phyloP scores from a whole-genome alignment of 148 eudicot genomes.

The Rhododendron griersonianum region DNA sequence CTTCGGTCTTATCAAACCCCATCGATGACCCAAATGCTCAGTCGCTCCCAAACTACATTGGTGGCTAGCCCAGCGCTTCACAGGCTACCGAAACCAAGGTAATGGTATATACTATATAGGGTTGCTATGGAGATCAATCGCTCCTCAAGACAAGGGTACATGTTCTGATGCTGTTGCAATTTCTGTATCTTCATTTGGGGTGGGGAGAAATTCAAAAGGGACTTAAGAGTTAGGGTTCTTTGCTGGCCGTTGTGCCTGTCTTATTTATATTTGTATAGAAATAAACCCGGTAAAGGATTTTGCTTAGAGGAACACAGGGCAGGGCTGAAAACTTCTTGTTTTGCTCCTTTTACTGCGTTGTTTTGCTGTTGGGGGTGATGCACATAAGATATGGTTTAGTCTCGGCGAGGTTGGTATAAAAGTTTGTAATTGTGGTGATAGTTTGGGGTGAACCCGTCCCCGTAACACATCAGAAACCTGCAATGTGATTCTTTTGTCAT shows the following conservation, averaged over 20 bases:
- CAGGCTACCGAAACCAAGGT: constrained; percentile 46
- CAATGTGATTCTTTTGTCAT: constrained; percentile 14
- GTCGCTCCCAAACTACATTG: constrained; percentile 60
- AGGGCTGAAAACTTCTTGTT: constrained; percentile 14
- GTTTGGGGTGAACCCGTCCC: constrained; percentile 8
- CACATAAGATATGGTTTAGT: constrained; percentile 30
- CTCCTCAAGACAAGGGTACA: background rate
- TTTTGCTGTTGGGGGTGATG: constrained; percentile 38
- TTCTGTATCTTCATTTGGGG: background rate
- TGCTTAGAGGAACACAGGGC: constrained; percentile 12
- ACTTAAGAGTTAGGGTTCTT: constrained; percentile 1
- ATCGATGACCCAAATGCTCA: constrained; percentile 62
- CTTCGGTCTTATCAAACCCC: constrained; percentile 65
- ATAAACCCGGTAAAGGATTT: constrained; percentile 12
- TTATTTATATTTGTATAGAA: constrained; percentile 23
- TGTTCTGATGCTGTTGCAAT: background rate
- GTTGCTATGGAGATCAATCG: background rate
- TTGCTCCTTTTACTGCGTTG: constrained; percentile 5
- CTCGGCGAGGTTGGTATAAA: constrained; percentile 13
- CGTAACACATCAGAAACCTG: background rate
- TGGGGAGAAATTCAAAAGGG: constrained; percentile 8
- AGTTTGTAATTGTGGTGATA: constrained; percentile 25
- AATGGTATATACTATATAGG: background rate
- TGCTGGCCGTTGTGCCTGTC: constrained; percentile 12
- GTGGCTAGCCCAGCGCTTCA: constrained; percentile 37